A percentile compares a stretch with the other conserved stretches of the same genome.
Evolutionary conservation across 768 basidiomycete genomes (phyloP).

Genomic region (Boletus reticuloceps): DNA sequence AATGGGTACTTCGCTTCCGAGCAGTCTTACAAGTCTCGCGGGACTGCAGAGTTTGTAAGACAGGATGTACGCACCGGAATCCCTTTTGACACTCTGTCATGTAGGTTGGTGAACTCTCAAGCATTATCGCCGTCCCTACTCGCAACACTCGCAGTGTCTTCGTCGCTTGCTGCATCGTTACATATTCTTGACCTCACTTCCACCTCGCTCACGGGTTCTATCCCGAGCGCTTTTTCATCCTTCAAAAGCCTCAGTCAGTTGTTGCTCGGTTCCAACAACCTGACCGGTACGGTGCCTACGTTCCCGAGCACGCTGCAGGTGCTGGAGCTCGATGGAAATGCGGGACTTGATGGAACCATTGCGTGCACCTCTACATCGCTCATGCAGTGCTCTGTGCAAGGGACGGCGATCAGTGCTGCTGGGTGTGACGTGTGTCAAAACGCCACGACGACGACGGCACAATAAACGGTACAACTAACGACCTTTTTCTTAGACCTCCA

Average conservation of each 20-base stretch:
- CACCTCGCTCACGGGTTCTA: slow-evolving; percentile 36
- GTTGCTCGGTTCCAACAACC: slow-evolving; percentile 38
- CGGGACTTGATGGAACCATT: slow-evolving; percentile 31
- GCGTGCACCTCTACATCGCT: slow-evolving; percentile 12
- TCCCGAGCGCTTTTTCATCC: slow-evolving; percentile 34
- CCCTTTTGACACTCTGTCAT: not conserved
- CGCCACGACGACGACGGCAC: no score
- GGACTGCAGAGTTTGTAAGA: slow-evolving; percentile 40
- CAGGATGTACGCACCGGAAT: not conserved
- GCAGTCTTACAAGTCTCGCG: slow-evolving; percentile 29
- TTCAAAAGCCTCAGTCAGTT: slow-evolving; percentile 36
- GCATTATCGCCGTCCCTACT: slow-evolving; percentile 32
- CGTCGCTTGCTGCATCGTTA: slow-evolving; percentile 31
- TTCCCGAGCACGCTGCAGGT: slow-evolving; percentile 36
- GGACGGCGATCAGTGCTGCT: slow-evolving; percentile 16
- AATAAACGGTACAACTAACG: not conserved
- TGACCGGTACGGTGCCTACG: slow-evolving; percentile 33
- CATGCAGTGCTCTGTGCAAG: slow-evolving; percentile 21
- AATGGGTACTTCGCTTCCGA: slow-evolving; percentile 39
- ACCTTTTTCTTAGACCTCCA: no score
- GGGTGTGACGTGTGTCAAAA: slow-evolving; percentile 22
- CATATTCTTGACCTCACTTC: slow-evolving; percentile 40
- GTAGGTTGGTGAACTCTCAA: slow-evolving; percentile 39
- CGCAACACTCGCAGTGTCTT: slow-evolving; percentile 29
- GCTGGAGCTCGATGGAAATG: slow-evolving; percentile 37